phyloP scores from a whole-genome alignment of 345 rosid genomes.

The Populus deltoides region DNA sequence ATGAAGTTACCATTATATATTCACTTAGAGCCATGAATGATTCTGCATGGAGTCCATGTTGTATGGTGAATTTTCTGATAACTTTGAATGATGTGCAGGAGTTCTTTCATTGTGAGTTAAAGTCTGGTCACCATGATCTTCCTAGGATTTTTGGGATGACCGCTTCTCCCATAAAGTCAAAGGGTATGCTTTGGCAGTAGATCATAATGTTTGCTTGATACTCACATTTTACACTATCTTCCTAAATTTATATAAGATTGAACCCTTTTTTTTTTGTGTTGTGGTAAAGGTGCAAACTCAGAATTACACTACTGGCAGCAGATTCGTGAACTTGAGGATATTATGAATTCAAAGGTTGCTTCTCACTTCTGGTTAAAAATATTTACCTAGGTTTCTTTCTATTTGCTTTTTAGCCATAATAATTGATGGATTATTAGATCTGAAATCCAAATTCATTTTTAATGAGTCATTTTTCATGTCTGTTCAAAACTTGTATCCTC shows the following conservation, averaged over 20 bases:
- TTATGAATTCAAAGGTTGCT: conserved; percentile 82
- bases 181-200: conserved; percentile 45
- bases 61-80: neutral
- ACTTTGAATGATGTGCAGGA: conserved; percentile 46
- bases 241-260: neutral
- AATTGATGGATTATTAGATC: neutral
- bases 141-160: conserved; percentile 95
- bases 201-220: neutral
- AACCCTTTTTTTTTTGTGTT: conserved; percentile 4
- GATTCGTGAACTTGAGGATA: conserved; percentile 60
- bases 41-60: neutral
- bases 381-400: neutral
- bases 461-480: neutral
- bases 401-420: neutral
- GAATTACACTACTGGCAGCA: conserved; percentile 46
- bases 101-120: conserved; percentile 56
- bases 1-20: neutral
- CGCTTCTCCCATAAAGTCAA: conserved; percentile 80
- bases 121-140: conserved; percentile 31
- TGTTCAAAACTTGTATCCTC: neutral
- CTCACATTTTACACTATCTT: conserved; percentile 3
- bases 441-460: neutral
- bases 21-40: neutral
- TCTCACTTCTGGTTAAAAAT: conserved; percentile 9
- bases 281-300: conserved; percentile 40